Conservation (phyloP, 495 filamentous ascomycete species). For the Halenospora varia region DNA sequence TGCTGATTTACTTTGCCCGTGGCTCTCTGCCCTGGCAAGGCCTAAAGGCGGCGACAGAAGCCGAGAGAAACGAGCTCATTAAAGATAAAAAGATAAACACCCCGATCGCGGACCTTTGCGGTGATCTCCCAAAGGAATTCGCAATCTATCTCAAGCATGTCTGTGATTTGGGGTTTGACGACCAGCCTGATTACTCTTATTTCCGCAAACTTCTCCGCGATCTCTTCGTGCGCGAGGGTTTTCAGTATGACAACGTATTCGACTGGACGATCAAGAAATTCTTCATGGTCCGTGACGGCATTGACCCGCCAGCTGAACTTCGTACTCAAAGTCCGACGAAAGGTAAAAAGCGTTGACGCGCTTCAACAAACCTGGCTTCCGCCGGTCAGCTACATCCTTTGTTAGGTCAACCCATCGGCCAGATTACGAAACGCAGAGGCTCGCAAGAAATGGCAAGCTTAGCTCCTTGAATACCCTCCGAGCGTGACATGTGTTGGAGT, state of each 20-base stretch:
- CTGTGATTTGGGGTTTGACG: slow-evolving; percentile 95
- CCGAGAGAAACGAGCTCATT: slow-evolving; percentile 99
- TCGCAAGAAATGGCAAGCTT: neutral
- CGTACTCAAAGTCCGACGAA: neutral
- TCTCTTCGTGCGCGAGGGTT: slow-evolving; percentile 97
- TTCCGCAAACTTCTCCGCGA: slow-evolving; percentile 99
- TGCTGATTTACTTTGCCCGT: slow-evolving; percentile 99
- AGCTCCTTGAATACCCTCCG: neutral
- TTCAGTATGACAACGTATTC: slow-evolving; percentile 99
- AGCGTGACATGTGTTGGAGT: neutral
- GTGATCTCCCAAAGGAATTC: slow-evolving; percentile 99
- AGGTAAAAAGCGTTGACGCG: neutral
- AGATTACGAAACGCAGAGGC: neutral
- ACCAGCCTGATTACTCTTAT: slow-evolving; percentile 99
- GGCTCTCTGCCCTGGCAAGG: slow-evolving; percentile 99
- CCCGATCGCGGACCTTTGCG: slow-evolving; percentile 98
- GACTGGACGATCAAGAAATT: slow-evolving; percentile 99
- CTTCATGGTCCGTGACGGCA: too few species aligned
- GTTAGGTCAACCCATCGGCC: neutral
- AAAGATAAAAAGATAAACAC: slow-evolving; percentile 99
- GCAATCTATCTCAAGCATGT: slow-evolving; percentile 99
- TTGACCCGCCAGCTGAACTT: neutral
- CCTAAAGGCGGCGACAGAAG: slow-evolving; percentile 99
- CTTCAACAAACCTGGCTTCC: neutral
- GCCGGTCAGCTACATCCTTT: neutral